Evolutionary conservation across 139 green algal species (phyloP).

Genomic region (Picochlorum sp.): DNA sequence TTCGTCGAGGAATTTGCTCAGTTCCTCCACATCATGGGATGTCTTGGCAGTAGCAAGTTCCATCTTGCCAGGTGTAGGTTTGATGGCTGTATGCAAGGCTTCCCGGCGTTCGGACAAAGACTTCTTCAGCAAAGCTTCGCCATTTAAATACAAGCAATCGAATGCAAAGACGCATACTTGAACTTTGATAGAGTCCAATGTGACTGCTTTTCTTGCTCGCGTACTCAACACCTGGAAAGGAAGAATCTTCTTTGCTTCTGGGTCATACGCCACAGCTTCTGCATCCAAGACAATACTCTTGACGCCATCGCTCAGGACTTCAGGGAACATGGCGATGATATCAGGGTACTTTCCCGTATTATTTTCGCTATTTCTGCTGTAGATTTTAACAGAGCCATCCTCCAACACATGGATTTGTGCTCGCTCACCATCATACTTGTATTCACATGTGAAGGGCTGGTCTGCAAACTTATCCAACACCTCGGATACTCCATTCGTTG

Average conservation of each 20-base stretch:
- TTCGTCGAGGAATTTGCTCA: constrained; percentile 84
- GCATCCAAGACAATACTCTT: constrained; percentile 80
- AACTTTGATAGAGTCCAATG: constrained; percentile 76
- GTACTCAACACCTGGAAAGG: constrained; percentile 91
- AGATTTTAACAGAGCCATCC: constrained; percentile 56
- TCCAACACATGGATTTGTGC: constrained; percentile 75
- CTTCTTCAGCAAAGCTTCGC: constrained; percentile 61
- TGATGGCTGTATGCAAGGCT: constrained; percentile 60
- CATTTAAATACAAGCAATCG: constrained; percentile 96
- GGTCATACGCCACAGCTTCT: constrained; percentile 87
- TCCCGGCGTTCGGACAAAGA: constrained; percentile 67
- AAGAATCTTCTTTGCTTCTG: constrained; percentile 64
- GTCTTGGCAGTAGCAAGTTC: constrained; percentile 71
- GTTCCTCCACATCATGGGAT: constrained; percentile 77
- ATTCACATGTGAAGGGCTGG: constrained; percentile 90
- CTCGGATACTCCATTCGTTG: constrained; percentile 72
- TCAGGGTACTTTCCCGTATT: constrained; percentile 92
- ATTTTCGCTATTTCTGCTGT: constrained; percentile 84
- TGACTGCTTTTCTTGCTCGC: constrained; percentile 84
- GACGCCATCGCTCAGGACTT: constrained; percentile 24
- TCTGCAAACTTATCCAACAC: constrained; percentile 87
- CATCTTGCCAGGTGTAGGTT: constrained; percentile 59
- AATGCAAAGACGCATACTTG: constrained; percentile 86
- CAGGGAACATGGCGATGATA: constrained; percentile 55
- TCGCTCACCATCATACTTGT: constrained; percentile 97